Base-by-base conservation (phyloP, 1,139 yeast genomes). In the Hemisphaericaspora xylofermentans region DNA sequence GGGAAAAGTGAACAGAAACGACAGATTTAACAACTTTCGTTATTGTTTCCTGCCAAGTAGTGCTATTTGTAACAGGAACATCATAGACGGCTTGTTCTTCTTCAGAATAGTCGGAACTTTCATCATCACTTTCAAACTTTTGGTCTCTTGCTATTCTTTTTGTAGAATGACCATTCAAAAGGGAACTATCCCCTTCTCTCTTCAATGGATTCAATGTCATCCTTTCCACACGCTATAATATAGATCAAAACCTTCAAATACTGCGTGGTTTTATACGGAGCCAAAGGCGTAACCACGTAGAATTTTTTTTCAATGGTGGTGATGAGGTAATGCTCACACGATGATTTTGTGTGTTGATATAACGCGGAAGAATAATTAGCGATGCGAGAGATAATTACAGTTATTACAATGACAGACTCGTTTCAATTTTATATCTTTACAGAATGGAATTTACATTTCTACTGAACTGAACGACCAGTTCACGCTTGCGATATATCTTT, bases 1-100 rank as follows among this genome's bases (percentile, higher is more conserved):
- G 94, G 13, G 95, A 77, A 56, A 89, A 89, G 60, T 88, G 95
- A 43, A 91, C 82, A 1, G 96, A 86, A 1, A 91, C 97, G 14
- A 91, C 96, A 6, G 89, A 78, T 52, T 82, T 80, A 27, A 91
- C 95, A 3, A 88, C 96, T 42, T 76, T 75, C 40, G 88, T 82
- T 40, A 91, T 88, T 2, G 96, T 87, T 30, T 71, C 70, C 56
- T 85, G 93, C 98, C 98, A 91, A 33, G 51, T 44, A 35, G 53
- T 55, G 30, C 49, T 50, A 30, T 52, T 52, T 13, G 45, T 34
- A 2, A 41, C 33, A 6, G 52, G 48, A 8, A 44, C 24, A 42
- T 53, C 57, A 34, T 49, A 51, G 8, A 53, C 42, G 15, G 50
- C 44, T 27, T 41, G 42, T 21, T 52, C 44, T 6, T 39, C 34